phyloP scores from a whole-genome alignment of 345 rosid genomes.

The Dimocarpus longan region DNA sequence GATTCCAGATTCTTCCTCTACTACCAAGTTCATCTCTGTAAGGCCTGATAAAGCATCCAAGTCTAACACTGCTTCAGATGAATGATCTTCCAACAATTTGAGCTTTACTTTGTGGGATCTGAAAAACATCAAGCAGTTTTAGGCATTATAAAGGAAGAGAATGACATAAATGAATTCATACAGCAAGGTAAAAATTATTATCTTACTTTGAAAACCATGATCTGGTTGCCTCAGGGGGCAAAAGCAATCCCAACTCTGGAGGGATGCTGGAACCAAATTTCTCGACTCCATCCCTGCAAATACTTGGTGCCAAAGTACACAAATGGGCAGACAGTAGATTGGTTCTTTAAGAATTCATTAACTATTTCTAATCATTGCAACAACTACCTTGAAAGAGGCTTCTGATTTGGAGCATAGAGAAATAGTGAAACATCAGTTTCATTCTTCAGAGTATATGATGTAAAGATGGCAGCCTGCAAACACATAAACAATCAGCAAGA shows the following conservation, averaged over 20 bases:
- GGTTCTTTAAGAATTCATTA: conserved; percentile 21
- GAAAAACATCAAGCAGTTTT: conserved; percentile 17
- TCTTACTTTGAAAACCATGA: conserved; percentile 85
- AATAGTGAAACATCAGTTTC: conserved; percentile 64
- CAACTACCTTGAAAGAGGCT: conserved; percentile 64
- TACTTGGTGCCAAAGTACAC: conserved; percentile 21
- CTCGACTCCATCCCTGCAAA: conserved; percentile 65
- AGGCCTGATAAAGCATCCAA: conserved; percentile 86
- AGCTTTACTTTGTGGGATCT: conserved; percentile 71
- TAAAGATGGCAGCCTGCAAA: conserved; percentile 77
- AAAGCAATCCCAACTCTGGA: conserved; percentile 70
- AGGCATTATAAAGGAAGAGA: conserved; percentile 2
- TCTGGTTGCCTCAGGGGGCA: conserved; percentile 61
- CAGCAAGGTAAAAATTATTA: neutral
- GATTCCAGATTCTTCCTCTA: conserved; percentile 51
- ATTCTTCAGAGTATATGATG: conserved; percentile 76
- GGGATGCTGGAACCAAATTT: conserved; percentile 48
- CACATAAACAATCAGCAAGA: conserved; percentile 12
- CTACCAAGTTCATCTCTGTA: conserved; percentile 76
- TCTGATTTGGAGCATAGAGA: conserved; percentile 59
- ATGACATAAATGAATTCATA: conserved; percentile 8
- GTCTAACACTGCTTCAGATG: conserved; percentile 66
- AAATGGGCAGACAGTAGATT: conserved; percentile 15
- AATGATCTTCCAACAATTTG: conserved; percentile 52
- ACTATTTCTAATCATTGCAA: conserved; percentile 16